A percentile compares a stretch with the other conserved stretches of the same genome.
Conservation (phyloP, 768 basidiomycete species). For the Dentipellis sp. region DNA sequence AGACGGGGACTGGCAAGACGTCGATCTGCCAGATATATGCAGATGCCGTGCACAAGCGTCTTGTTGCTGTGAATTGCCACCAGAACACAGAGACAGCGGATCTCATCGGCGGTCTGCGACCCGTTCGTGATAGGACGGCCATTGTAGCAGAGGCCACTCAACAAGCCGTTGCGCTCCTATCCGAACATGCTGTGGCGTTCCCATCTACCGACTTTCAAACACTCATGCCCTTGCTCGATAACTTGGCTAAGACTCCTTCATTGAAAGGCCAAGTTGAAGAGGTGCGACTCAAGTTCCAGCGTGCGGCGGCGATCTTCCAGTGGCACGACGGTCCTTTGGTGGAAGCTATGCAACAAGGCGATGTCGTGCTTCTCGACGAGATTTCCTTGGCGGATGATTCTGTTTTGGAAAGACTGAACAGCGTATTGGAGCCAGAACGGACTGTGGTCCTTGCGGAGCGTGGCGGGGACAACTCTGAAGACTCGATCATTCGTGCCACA, state of each 20-base stretch:
- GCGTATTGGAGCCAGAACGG: slow-evolving; percentile 87
- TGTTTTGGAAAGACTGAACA: slow-evolving; percentile 93
- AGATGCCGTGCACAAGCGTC: slow-evolving; percentile 43
- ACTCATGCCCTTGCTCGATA: slow-evolving; percentile 19
- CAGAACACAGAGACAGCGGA: slow-evolving; percentile 99
- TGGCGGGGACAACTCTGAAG: slow-evolving; percentile 64
- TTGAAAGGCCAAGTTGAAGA: slow-evolving; percentile 23
- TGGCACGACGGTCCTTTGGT: slow-evolving; percentile 98
- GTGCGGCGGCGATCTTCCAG: slow-evolving; percentile 76
- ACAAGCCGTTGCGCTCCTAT: slow-evolving; percentile 33
- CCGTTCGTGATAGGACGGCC: slow-evolving; percentile 66
- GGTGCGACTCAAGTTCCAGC: slow-evolving; percentile 35
- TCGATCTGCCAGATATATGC: slow-evolving; percentile 92
- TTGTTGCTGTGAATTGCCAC: slow-evolving; percentile 86
- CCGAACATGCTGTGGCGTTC: slow-evolving; percentile 28
- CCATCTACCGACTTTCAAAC: slow-evolving; percentile 17
- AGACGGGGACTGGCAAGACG: slow-evolving; percentile 96
- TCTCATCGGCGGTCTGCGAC: slow-evolving; percentile 87
- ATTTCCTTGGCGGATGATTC: slow-evolving; percentile 98
- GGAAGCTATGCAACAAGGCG: slow-evolving; percentile 79
- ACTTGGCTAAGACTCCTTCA: slow-evolving; percentile 12
- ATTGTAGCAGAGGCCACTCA: slow-evolving; percentile 39
- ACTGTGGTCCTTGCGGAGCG: slow-evolving; percentile 89
- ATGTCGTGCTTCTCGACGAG: slow-evolving; percentile 88
- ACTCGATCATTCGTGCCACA: slow-evolving; percentile 56